These are phyloP conservation scores for Aspergillus sclerotiicarbonarius DNA, from an alignment of 495 filamentous ascomycete genomes.

Conservation along the genomic window DNA sequence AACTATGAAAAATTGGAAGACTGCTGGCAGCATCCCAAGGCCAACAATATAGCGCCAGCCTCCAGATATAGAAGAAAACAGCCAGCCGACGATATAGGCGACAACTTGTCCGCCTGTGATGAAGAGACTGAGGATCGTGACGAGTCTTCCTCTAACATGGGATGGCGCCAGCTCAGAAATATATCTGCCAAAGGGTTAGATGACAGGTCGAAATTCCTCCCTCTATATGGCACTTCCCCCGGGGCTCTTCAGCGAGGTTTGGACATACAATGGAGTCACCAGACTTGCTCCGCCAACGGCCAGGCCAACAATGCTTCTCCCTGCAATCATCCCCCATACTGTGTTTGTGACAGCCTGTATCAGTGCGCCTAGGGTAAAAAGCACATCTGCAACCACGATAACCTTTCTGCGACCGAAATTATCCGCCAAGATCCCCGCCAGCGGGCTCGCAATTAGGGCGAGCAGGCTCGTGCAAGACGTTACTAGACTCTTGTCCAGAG, in stretches of 20 bases:
- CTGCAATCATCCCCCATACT: conserved; percentile 72
- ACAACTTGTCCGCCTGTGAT: conserved; percentile 84
- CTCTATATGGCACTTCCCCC: background rate
- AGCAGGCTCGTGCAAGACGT: conserved; percentile 79
- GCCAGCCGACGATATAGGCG: conserved; percentile 76
- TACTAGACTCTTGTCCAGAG: conserved; percentile 78
- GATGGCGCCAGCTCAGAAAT: conserved; percentile 83
- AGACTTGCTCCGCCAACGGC: conserved; percentile 82
- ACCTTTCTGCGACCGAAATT: conserved; percentile 69
- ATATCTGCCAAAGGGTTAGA: conserved; percentile 46
- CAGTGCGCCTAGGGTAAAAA: conserved; percentile 75
- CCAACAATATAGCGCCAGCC: conserved; percentile 94
- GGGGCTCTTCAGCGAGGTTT: background rate
- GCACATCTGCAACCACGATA: conserved; percentile 72
- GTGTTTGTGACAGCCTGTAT: conserved; percentile 63
- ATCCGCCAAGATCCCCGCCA: conserved; percentile 75
- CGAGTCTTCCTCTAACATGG: conserved; percentile 68
- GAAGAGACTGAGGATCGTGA: conserved; percentile 75
- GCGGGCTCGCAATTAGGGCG: conserved; percentile 73
- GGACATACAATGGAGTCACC: conserved; percentile 68
- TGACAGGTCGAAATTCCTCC: background rate
- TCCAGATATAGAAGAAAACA: conserved; percentile 54
- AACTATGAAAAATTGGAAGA: conserved; percentile 64
- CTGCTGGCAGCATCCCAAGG: conserved; percentile 74
- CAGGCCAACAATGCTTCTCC: conserved; percentile 74